Percentiles rank a stretch among this genome's conserved stretches.
Evolutionary conservation across 2,329 filamentous ascomycete species (phyloP).

Genomic region (Fusarium siculi): DNA sequence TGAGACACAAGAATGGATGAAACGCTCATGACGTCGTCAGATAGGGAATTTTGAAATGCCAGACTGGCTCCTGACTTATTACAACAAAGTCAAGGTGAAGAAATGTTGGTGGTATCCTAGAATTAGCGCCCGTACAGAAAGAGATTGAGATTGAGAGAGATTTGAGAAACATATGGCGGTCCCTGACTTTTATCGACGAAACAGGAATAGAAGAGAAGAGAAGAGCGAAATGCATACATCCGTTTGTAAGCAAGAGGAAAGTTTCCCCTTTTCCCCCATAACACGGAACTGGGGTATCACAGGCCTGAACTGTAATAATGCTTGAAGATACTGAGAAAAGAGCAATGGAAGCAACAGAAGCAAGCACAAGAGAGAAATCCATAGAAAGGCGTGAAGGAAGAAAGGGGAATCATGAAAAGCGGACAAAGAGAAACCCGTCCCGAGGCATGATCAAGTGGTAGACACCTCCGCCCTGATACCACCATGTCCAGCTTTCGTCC

Average conservation of each 20-base stretch:
- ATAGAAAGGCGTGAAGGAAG: conserved; percentile 38
- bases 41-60: conserved; percentile 41
- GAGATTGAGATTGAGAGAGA: conserved; percentile 39
- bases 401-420: conserved; percentile 40
- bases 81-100: conserved; percentile 35
- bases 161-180: conserved; percentile 39
- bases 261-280: conserved; percentile 27
- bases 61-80: conserved; percentile 39
- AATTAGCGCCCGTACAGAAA: conserved; percentile 42
- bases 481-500: conserved; percentile 34
- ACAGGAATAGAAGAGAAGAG: conserved; percentile 44
- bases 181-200: conserved; percentile 43
- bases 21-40: conserved; percentile 44
- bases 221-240: conserved; percentile 43
- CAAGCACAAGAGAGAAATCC: conserved; percentile 37
- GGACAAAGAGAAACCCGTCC: conserved; percentile 29
- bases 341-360: conserved; percentile 39
- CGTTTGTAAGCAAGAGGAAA: conserved; percentile 45
- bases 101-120: conserved; percentile 46
- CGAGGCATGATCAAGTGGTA: conserved; percentile 36
- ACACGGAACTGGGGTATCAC: conserved; percentile 33
- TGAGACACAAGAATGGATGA: conserved; percentile 38
- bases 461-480: conserved; percentile 34
- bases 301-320: conserved; percentile 35
- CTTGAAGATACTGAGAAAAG: conserved; percentile 37